A percentile compares a stretch with the other conserved stretches of the same genome.
These are phyloP conservation scores for Saururus chinensis DNA, from an alignment of 164 flowering plant species.

Conservation along the genomic window DNA sequence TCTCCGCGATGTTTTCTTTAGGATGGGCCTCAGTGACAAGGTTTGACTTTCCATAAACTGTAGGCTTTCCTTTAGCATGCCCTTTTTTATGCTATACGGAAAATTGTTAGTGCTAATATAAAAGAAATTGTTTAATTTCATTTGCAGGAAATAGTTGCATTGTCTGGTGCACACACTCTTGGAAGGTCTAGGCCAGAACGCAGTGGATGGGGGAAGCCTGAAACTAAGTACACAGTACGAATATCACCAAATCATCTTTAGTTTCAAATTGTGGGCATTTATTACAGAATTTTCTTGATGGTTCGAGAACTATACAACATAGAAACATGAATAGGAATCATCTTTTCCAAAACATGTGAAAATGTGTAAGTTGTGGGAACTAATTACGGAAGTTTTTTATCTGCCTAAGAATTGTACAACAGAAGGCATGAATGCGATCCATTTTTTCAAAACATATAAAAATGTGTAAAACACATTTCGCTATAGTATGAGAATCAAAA, in stretches of 20 bases:
- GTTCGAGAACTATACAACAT: too few species aligned
- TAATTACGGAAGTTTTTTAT: too few species aligned
- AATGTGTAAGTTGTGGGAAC: too few species aligned
- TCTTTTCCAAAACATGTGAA: too few species aligned
- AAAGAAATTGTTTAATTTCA: conserved; percentile 1
- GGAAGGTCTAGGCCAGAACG: conserved; percentile 98
- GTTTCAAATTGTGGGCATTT: too few species aligned
- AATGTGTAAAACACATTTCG: too few species aligned
- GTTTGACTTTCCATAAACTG: conserved; percentile 20
- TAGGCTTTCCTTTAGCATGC: conserved; percentile 1
- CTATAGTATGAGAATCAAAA: too few species aligned
- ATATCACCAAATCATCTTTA: not conserved
- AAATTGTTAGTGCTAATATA: not conserved
- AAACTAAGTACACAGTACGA: conserved; percentile 88
- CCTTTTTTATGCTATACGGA: not conserved
- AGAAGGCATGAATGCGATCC: too few species aligned
- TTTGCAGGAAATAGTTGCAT: conserved; percentile 88
- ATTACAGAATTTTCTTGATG: too few species aligned
- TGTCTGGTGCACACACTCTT: conserved; percentile 97
- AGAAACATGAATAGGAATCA: too few species aligned
- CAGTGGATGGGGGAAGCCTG: conserved; percentile 99
- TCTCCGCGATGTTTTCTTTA: conserved; percentile 82
- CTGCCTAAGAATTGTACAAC: too few species aligned
- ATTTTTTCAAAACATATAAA: too few species aligned
- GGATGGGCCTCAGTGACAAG: conserved; percentile 97